Conservation (phyloP, 176 grass and related monocot genomes). For the Leersia perrieri region DNA sequence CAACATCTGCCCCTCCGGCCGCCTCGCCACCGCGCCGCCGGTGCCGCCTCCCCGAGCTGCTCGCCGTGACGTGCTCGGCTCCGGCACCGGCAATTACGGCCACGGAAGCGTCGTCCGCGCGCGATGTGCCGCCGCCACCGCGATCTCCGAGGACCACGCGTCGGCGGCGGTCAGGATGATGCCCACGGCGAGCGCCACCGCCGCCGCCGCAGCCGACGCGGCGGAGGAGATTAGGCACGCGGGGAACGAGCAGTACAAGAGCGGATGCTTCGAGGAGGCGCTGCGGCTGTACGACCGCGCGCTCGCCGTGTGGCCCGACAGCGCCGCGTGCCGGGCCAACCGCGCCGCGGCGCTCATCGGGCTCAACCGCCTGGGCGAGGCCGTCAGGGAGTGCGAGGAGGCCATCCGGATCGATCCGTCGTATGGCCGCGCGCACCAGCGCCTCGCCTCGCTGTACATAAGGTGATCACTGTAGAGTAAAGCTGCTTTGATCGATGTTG, state of each 20-base stretch:
- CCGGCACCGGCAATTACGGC: slow-evolving; percentile 52
- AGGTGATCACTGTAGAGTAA: slow-evolving; percentile 29
- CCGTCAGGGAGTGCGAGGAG: slow-evolving; percentile 54
- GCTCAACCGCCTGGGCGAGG: slow-evolving; percentile 45
- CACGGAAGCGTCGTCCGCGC: slow-evolving; percentile 54
- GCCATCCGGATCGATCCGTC: slow-evolving; percentile 46
- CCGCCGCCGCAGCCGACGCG: too few species aligned
- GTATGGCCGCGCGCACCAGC: slow-evolving; percentile 41
- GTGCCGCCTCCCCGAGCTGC: slow-evolving; percentile 22
- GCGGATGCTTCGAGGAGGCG: slow-evolving; percentile 45
- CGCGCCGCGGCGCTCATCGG: slow-evolving; percentile 58
- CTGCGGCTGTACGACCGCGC: slow-evolving; percentile 51
- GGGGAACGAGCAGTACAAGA: slow-evolving; percentile 57
- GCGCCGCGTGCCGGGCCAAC: slow-evolving; percentile 50
- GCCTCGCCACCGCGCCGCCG: slow-evolving; percentile 9
- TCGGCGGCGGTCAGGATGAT: slow-evolving; percentile 25
- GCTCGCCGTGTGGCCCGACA: slow-evolving; percentile 43
- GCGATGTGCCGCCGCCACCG: not conserved
- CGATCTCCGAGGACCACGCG: not conserved
- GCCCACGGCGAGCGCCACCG: slow-evolving; percentile 21
- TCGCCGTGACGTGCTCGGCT: slow-evolving; percentile 44
- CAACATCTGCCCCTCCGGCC: slow-evolving; percentile 62
- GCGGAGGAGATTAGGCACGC: slow-evolving; percentile 49
- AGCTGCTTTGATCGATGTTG: not conserved
- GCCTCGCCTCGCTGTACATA: slow-evolving; percentile 42